Evolutionary conservation across 1,284 basidiomycete species (phyloP), one percentile per base, ranked within the genome.

Genomic region (Ceratorhiza oryzae-sativae): DNA sequence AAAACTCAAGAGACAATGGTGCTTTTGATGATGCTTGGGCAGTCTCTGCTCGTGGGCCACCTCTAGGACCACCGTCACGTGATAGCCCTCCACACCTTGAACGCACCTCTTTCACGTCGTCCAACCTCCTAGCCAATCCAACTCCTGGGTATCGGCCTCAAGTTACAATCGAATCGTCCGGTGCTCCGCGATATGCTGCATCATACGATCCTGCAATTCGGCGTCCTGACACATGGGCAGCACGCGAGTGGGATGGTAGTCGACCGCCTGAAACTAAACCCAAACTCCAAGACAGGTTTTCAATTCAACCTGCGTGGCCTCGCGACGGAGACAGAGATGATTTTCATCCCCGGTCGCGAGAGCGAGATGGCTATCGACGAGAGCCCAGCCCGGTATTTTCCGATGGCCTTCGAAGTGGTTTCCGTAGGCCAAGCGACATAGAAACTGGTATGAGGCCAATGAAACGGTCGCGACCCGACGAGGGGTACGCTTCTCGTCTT

Each of bases 371-470:
- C 10, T 68, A 30, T 32, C 45, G 65, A 34, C 45, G 65, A 51
- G 65, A 68, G 32, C 36, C 65, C 0, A 56, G 51, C 13, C 65
- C 65, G 25, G 39, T 23, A n/a, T 68, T 56, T 53, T 42, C 51
- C 5, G 65, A 68, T n/a, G 65, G 65, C 10, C 27, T 68, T 13
- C 65, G 65, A 12, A 48, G 39, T 32, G 65, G 65, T 13, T 68
- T 68, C 41, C 39, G 65, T 18, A 51, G 65, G 20, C 36, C 49
- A 15, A 51, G 39, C 23, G 53, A 56, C 12, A 51, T 56, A 25
- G 65, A 68, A 23, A 55, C n/a, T 55, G 65, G 49, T 8, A 68
- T 68, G 20, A 34, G 65, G 39, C 65, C 65, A 6, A 68, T 68
- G 65, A 68, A 68, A 20, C 51, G 65, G 25, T 68, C 65, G 9